Base-by-base conservation (phyloP, 164 flowering plant species). In the Stephania yunnanensis region DNA sequence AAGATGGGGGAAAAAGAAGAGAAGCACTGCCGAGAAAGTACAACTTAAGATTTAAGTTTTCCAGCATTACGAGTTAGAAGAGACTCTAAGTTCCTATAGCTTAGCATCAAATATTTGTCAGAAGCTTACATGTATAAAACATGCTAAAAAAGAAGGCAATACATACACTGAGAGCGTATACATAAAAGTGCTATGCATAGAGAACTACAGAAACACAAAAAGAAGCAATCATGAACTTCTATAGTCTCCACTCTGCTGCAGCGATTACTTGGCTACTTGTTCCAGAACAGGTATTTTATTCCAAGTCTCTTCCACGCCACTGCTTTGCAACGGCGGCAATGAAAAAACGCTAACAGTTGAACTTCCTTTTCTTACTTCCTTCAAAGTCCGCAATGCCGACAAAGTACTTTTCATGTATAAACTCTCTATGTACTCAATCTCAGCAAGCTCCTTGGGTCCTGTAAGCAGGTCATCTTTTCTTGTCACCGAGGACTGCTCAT, bases 261-360 rank as follows among this genome's bases (percentile, higher is more conserved):
- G 20, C 66, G 30, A 55, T 81, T 84, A 91, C 78, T 89, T 86
- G 45, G 92, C 92, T 66, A 30, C 85, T 81, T 88, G 90, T 73
- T 88, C 91, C 53, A 88, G 72, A 70, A 87, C 78, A 4, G 91
- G 91, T 55, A 82, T 72, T 69, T 87, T 85, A 20, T 86, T 87
- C 96, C 92, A 89, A 8, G 84, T 65, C 15, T 87, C 92, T 45
- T 90, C 97, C 30, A 86, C 4, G 0, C 82, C 87, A 78, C 78
- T 84, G 7, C 73, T 61, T 31, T 90, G 90, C 80, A 90, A 70
- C 0, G 97, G 97, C 1, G 97, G 95, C 86, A 92, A 81, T 0
- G 97, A 92, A 55, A 89, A 92, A 0, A 78, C 82, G 42, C 88
- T 90, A 7, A 88, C 92, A 7, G 97, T 92, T 0, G 97, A 92